Evolutionary conservation across 495 filamentous ascomycete species (phyloP), one percentile per base, ranked within the genome.

Genomic region (Tetracladium setigerum): DNA sequence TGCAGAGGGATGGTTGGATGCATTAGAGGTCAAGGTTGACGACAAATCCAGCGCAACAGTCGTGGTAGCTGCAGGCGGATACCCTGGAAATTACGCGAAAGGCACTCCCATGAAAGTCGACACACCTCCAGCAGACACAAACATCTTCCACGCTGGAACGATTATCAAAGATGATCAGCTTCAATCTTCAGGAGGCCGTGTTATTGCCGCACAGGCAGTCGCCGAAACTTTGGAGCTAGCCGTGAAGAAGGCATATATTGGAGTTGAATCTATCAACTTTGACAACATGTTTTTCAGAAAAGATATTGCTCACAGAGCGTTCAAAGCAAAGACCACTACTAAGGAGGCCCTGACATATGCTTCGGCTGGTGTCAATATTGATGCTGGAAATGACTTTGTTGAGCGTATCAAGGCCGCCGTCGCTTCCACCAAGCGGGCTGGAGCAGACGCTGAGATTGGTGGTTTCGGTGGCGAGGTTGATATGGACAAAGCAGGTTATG

Each of bases 111-210:
- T 98, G 63, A 34, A 32, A 32, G 52, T 56, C 9, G 18, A 37
- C 54, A 38, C 49, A 39, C 45, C 49, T 53, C 38, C 46, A 17
- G 39, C 62, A 51, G 76, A 72, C 31, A 83, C 78, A 30, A 73
- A 81, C 41, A 81, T 97, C 47, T 98, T 98, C 77, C 92, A 98
- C 62, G 94, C 92, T 7, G 94, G 92, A 17, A 98, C 94, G 2
- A 76, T 75, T 33, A 62, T 87, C 13, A 63, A 66, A 1, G 73
- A 77, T 33, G 74, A 73, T 35, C 69, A 77, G 55, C 70, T 96
- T 2, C 68, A 79, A 53, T 91, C 87, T 7, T 71, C 84, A 3
- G 92, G 92, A 19, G 94, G 92, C 2, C 81, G 92, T 37, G 92
- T 97, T 27, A 94, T 97, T 57, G 92, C 94, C 2, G 77, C 86